These are phyloP conservation scores for Yarrowia deformans DNA, from an alignment of 805 yeast species.

Conservation along the genomic window DNA sequence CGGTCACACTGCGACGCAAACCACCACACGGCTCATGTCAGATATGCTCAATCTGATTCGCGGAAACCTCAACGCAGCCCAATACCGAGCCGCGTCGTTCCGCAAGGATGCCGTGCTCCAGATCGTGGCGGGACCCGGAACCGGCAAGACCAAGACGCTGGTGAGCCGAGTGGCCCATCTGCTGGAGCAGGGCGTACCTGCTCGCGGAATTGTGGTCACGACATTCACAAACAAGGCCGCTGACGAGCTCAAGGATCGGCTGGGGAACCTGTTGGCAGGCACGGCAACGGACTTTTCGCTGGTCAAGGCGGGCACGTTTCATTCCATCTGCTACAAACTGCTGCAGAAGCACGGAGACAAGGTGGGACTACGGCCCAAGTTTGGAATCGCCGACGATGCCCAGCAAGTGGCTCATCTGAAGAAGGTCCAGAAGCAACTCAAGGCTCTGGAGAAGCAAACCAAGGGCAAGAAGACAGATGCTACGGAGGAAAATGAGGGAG, in stretches of 20 bases:
- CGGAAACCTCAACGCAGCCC: slow-evolving; percentile 53
- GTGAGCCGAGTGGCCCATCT: slow-evolving; percentile 80
- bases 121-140: slow-evolving; percentile 71
- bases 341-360: slow-evolving; percentile 62
- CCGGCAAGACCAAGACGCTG: slow-evolving; percentile 83
- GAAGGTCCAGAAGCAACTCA: slow-evolving; percentile 8
- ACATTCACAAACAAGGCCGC: slow-evolving; percentile 96
- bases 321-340: slow-evolving; percentile 74
- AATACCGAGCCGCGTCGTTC: slow-evolving; percentile 55
- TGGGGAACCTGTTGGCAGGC: slow-evolving; percentile 49
- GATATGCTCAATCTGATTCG: slow-evolving; percentile 12
- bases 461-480: background rate
- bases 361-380: slow-evolving; percentile 59
- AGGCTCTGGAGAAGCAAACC: background rate
- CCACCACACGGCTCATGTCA: background rate
- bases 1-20: background rate
- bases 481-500: background rate
- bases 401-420: slow-evolving; percentile 12
- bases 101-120: slow-evolving; percentile 56
- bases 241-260: slow-evolving; percentile 75
- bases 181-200: slow-evolving; percentile 58
- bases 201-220: slow-evolving; percentile 76
- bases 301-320: slow-evolving; percentile 86
- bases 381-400: slow-evolving; percentile 22
- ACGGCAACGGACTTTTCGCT: slow-evolving; percentile 51